phyloP scores from a whole-genome alignment of 345 rosid genomes.

The Eucalyptus victrix region DNA sequence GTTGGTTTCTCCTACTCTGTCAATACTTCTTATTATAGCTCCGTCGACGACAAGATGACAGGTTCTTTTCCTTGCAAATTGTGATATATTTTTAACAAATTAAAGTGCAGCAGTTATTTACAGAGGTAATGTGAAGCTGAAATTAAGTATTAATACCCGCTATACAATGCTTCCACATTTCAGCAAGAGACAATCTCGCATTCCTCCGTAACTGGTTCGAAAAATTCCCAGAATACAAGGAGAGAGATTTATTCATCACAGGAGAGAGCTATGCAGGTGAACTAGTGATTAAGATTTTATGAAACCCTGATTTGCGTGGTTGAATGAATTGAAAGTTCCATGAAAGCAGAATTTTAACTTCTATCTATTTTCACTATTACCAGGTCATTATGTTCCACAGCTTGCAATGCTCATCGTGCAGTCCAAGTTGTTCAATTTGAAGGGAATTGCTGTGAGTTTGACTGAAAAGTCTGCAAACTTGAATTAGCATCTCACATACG shows the following conservation, averaged over 20 bases:
- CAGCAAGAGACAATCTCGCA: constrained; percentile 22
- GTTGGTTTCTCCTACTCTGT: constrained; percentile 52
- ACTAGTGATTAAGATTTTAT: background rate
- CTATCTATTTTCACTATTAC: background rate
- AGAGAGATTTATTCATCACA: constrained; percentile 19
- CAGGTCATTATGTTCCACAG: constrained; percentile 56
- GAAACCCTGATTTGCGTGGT: background rate
- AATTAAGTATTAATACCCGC: background rate
- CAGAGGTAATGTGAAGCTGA: background rate
- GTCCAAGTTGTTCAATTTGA: constrained; percentile 17
- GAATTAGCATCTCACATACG: background rate
- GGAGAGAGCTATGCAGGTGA: constrained; percentile 29
- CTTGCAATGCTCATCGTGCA: constrained; percentile 22
- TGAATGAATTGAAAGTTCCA: background rate
- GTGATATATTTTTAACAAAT: background rate
- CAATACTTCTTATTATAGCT: constrained; percentile 5
- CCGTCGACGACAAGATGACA: constrained; percentile 8
- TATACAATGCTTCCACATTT: background rate
- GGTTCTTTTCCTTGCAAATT: background rate
- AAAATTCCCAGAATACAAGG: constrained; percentile 23
- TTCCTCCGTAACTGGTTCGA: constrained; percentile 19
- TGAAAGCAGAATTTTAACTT: background rate
- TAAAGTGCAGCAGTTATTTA: background rate
- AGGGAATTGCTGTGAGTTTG: constrained; percentile 33
- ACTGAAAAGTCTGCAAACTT: background rate